Conservation (phyloP, 2,329 filamentous ascomycete species). For the Diaporthe destruens region DNA sequence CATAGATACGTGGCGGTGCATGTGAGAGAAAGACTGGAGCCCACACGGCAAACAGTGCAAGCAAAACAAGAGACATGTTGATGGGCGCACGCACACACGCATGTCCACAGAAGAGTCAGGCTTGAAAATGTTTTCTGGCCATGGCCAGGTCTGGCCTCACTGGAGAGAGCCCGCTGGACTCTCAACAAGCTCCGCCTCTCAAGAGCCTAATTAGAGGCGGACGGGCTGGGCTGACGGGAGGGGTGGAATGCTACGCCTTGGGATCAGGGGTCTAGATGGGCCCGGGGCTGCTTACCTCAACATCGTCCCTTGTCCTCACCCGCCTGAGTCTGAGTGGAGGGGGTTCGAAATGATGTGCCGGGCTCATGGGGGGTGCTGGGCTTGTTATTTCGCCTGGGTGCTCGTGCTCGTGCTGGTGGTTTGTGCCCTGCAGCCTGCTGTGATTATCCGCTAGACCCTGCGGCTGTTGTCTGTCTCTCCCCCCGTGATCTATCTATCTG, state of each 20-base stretch:
- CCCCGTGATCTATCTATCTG: constrained; percentile 26
- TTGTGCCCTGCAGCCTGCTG: constrained; percentile 4
- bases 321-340: constrained; percentile 18
- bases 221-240: constrained; percentile 18
- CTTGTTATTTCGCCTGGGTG: constrained; percentile 1
- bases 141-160: not conserved
- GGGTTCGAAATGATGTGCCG: constrained; percentile 27
- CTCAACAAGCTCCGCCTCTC: constrained; percentile 1
- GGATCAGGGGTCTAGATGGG: constrained; percentile 21
- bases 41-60: constrained; percentile 21
- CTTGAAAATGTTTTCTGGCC: not conserved
- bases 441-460: constrained; percentile 29
- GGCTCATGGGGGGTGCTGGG: constrained; percentile 26
- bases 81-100: not conserved
- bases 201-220: not conserved
- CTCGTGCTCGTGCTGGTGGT: not conserved
- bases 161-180: not conserved
- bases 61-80: not conserved
- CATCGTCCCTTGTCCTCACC: not conserved
- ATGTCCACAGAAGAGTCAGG: not conserved
- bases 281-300: constrained; percentile 25
- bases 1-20: constrained; percentile 33
- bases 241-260: constrained; percentile 18
- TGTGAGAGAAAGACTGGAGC: constrained; percentile 29
- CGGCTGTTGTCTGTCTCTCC: constrained; percentile 6